These are phyloP conservation scores for Erysiphe pulchra DNA, from an alignment of 2,329 filamentous ascomycete genomes.

Conservation along the genomic window DNA sequence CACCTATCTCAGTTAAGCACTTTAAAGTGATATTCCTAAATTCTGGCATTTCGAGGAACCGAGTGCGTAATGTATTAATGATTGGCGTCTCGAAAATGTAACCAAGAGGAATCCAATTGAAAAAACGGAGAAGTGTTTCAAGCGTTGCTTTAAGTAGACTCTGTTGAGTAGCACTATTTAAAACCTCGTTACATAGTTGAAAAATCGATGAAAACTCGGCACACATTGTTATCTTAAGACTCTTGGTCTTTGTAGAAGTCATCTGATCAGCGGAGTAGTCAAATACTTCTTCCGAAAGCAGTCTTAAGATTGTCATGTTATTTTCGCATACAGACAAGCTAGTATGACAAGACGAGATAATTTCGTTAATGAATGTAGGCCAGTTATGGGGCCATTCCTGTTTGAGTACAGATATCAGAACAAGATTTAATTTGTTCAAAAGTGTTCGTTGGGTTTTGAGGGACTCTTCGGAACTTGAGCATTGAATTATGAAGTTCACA, in stretches of 20 bases:
- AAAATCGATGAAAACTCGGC: conserved; percentile 97
- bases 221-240: conserved; percentile 96
- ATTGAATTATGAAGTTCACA: conserved; percentile 92
- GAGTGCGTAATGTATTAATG: conserved; percentile 77
- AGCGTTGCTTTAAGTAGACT: conserved; percentile 89
- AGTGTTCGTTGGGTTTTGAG: conserved; percentile 66
- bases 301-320: conserved; percentile 93
- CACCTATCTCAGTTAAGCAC: conserved; percentile 89
- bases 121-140: conserved; percentile 82
- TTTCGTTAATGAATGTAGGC: conserved; percentile 99
- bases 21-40: conserved; percentile 95
- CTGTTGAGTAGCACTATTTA: conserved; percentile 68
- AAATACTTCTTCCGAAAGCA: conserved; percentile 94
- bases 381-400: conserved; percentile 99
- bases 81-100: conserved; percentile 97
- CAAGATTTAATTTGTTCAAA: conserved; percentile 93
- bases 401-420: conserved; percentile 91
- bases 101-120: conserved; percentile 96
- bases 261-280: conserved; percentile 97
- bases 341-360: conserved; percentile 84
- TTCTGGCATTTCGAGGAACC: conserved; percentile 79
- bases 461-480: conserved; percentile 70
- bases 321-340: conserved; percentile 97
- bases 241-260: conserved; percentile 93
- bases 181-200: conserved; percentile 84